Evolutionary conservation across 371 early-diverging fungal genomes (phyloP).

Genomic region (Massospora cicadina): DNA sequence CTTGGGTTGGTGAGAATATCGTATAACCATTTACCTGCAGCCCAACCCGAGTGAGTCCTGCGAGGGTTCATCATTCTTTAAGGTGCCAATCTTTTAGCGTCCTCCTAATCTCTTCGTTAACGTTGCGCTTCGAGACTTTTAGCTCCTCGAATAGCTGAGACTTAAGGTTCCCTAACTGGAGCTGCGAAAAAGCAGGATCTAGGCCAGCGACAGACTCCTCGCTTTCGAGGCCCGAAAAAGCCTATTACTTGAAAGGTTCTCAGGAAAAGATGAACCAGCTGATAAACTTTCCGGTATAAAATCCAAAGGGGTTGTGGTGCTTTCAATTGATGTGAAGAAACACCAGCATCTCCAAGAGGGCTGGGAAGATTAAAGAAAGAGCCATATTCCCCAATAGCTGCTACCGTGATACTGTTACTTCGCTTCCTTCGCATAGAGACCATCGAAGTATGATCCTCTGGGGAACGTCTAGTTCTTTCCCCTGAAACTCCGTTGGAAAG

Average conservation of each 20-base stretch:
- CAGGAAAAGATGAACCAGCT: not conserved
- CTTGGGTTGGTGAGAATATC: not conserved
- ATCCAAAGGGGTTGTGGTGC: not conserved
- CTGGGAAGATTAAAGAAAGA: not conserved
- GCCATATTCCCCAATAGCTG: conserved; percentile 3
- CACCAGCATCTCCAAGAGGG: not conserved
- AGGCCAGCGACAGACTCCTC: conserved; percentile 7
- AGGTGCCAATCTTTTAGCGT: conserved; percentile 1
- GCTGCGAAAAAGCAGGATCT: not conserved
- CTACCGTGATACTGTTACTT: conserved; percentile 5
- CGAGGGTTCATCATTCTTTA: not conserved
- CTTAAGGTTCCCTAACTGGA: not conserved
- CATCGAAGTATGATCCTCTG: not conserved
- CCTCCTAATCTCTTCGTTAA: not conserved
- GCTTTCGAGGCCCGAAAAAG: not conserved
- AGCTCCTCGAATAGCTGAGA: not conserved
- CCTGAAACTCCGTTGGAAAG: not conserved
- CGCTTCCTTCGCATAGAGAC: conserved; percentile 7
- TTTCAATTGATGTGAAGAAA: not conserved
- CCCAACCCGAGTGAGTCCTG: not conserved
- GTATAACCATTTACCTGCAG: not conserved
- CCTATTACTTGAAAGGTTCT: not conserved
- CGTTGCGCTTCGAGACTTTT: not conserved
- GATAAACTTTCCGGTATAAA: not conserved
- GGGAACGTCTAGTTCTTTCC: not conserved